A percentile compares a stretch with the other conserved stretches of the same genome.
Evolutionary conservation across 768 basidiomycete genomes (phyloP).

Genomic region (Candolleomyces efflorescens): DNA sequence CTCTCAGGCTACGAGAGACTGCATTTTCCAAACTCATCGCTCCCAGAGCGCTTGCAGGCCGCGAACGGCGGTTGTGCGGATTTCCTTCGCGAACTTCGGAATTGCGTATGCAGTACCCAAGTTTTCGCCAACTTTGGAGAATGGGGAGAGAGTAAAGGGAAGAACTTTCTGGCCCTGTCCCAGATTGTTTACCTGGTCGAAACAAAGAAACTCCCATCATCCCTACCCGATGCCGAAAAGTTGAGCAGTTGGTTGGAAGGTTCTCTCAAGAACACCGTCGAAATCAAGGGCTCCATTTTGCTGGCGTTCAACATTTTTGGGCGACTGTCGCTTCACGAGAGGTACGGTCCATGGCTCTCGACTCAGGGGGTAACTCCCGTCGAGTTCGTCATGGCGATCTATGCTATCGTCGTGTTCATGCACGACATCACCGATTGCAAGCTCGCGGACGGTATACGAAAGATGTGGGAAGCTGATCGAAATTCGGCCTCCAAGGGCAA

Average conservation of each 20-base stretch:
- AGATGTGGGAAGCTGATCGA: constrained; percentile 18
- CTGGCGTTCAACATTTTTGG: not conserved
- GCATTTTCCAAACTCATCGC: not conserved
- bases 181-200: constrained; percentile 41
- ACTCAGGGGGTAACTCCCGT: not conserved
- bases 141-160: constrained; percentile 47
- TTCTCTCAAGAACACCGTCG: not conserved
- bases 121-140: constrained; percentile 32
- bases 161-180: constrained; percentile 55
- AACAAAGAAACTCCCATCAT: not conserved
- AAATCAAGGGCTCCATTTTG: not conserved
- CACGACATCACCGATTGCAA: constrained; percentile 31
- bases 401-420: constrained; percentile 35
- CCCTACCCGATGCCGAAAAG: not conserved
- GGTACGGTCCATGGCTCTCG: not conserved
- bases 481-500: not conserved
- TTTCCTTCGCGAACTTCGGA: constrained; percentile 57
- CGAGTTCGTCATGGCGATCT: constrained; percentile 35
- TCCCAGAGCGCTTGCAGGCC: constrained; percentile 62
- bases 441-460: constrained; percentile 36
- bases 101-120: constrained; percentile 34
- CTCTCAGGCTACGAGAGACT: not conserved
- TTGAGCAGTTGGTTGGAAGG: not conserved
- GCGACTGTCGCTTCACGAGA: not conserved
- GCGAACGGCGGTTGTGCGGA: constrained; percentile 49